Evolutionary conservation across 768 basidiomycete species (phyloP).

Genomic region (Pholiota conissans): DNA sequence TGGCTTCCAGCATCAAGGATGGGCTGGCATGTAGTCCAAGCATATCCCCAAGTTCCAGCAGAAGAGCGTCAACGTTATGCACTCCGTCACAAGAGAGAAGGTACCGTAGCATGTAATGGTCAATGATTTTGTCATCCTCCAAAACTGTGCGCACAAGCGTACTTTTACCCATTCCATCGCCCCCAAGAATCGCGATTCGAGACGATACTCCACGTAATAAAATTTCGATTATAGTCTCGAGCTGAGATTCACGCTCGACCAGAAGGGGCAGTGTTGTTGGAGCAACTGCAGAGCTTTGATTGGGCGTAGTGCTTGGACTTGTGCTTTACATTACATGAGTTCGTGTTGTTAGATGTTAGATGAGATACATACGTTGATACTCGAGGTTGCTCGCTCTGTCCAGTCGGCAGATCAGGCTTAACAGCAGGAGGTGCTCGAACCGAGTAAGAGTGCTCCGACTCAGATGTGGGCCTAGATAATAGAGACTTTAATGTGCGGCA

Average conservation of each 20-base stretch:
- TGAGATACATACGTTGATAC: too few relatives aligned
- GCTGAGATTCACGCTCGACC: not conserved
- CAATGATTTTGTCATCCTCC: conserved; percentile 18
- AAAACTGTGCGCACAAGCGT: conserved; percentile 26
- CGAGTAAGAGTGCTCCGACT: too few relatives aligned
- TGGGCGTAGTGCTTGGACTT: too few relatives aligned
- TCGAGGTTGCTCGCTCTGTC: too few relatives aligned
- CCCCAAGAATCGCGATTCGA: conserved; percentile 28
- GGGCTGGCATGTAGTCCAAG: not conserved
- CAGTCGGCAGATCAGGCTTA: too few relatives aligned
- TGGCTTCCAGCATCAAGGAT: not conserved
- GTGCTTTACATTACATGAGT: too few relatives aligned
- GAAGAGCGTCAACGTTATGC: not conserved
- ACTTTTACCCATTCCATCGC: conserved; percentile 34
- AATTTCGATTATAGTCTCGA: not conserved
- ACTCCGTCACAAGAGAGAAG: conserved; percentile 30
- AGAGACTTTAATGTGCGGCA: too few relatives aligned
- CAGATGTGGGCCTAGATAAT: too few relatives aligned
- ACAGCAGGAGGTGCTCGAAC: too few relatives aligned
- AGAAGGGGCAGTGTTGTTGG: too few relatives aligned
- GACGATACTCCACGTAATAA: not conserved
- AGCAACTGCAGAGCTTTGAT: too few relatives aligned
- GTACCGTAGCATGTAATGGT: conserved; percentile 18
- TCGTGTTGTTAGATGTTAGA: too few relatives aligned
- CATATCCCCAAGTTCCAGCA: not conserved